Evolutionary conservation across 768 basidiomycete species (phyloP), one percentile per base, ranked within the genome.

Genomic region (Pholiota conissans): DNA sequence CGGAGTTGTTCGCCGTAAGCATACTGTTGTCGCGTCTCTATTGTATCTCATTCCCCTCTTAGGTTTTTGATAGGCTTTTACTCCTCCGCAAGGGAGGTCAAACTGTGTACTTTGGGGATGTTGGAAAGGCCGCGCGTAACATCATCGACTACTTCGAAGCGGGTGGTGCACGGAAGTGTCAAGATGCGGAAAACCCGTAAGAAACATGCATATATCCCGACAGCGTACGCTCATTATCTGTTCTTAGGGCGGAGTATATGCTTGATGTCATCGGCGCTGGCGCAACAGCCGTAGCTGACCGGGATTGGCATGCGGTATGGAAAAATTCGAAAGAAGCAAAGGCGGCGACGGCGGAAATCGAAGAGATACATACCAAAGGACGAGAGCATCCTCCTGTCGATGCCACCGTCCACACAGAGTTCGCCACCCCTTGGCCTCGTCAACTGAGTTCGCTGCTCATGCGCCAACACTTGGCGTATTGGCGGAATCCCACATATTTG

Each of bases 11-110:
- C 76, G 84, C 90, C 64, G 76, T 76, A 42, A n/a, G 61, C 5
- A 57, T 47, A 45, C 37, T 9, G 8, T 0, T 22, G 6, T 26
- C 13, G 6, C 11, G 5, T 35, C 50, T 14, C 4, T 26, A 5
- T 16, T 24, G 27, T 32, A 34, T 52, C 20, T 55, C 26, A 49
- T 49, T 29, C 11, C 42, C 20, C 20, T 9, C 49, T n/a, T 54
- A 79, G 73, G 83, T 82, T 35, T 95, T 95, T 61, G 93, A 95
- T 65, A 74, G 87, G 28, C 74, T 96, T 1, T 74, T 95, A 7
- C 79, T 96, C 0, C 77, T 96, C 3, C 80, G 84, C 45, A 84
- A 84, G 61, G 93, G 94, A 11, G 94, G 94, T 55, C 71, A 88
- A 63, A 86, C 79, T 3, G 87, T 87, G 7, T 91, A 89, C 71